A percentile compares a stretch with the other conserved stretches of the same genome.
These are phyloP conservation scores for Cryptosporidium canis DNA, from an alignment of 169 alveolate species.

Conservation along the genomic window DNA sequence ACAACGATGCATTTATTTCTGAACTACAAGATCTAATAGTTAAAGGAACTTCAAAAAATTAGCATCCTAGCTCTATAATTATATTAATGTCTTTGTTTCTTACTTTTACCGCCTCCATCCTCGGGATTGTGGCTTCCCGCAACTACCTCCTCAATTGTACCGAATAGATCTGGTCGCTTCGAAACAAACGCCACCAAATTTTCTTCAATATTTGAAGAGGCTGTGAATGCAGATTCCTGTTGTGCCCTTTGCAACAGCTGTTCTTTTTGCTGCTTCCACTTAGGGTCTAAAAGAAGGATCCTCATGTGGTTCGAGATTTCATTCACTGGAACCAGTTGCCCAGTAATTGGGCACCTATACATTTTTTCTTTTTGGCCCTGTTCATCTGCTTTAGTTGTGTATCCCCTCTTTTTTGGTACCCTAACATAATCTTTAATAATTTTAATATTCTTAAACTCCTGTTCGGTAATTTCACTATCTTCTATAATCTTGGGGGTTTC, in stretches of 20 bases:
- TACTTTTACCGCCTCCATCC: background rate
- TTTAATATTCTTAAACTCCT: slow-evolving; percentile 80
- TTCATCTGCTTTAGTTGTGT: slow-evolving; percentile 71
- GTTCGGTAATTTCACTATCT: slow-evolving; percentile 74
- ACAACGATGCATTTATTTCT: slow-evolving; percentile 23
- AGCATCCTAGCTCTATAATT: background rate
- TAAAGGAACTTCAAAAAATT: slow-evolving; percentile 20
- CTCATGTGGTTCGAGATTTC: slow-evolving; percentile 94
- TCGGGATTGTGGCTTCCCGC: background rate
- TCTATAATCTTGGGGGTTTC: slow-evolving; percentile 6
- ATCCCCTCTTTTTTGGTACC: slow-evolving; percentile 77
- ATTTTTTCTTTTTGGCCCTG: slow-evolving; percentile 68
- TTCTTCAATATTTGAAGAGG: slow-evolving; percentile 86
- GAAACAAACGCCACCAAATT: slow-evolving; percentile 87
- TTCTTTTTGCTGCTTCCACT: slow-evolving; percentile 93
- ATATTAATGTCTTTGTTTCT: background rate
- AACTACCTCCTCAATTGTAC: slow-evolving; percentile 90
- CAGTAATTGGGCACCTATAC: slow-evolving; percentile 95
- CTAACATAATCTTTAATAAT: slow-evolving; percentile 84
- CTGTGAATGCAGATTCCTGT: slow-evolving; percentile 88
- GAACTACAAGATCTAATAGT: slow-evolving; percentile 63
- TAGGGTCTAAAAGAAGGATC: slow-evolving; percentile 94
- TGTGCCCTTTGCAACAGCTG: slow-evolving; percentile 86
- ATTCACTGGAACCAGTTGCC: slow-evolving; percentile 89
- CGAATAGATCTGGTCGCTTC: slow-evolving; percentile 90